phyloP scores from a whole-genome alignment of 495 filamentous ascomycete genomes.

The Clavariopsis aquatica region DNA sequence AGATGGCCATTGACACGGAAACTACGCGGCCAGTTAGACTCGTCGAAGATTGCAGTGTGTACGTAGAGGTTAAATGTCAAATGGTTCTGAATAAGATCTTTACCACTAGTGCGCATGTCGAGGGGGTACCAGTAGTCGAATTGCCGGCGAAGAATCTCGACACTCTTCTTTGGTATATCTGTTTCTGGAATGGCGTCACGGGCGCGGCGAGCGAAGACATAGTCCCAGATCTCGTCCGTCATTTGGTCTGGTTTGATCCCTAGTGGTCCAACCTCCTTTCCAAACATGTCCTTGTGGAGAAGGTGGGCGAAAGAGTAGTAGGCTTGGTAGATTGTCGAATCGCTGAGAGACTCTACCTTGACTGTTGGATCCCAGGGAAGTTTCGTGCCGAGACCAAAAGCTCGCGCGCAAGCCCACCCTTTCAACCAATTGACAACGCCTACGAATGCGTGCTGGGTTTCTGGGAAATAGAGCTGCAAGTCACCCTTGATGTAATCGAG shows the following conservation, averaged over 20 bases:
- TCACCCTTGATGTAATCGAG: constrained; percentile 70
- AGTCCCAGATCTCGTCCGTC: constrained; percentile 97
- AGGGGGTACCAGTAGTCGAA: constrained; percentile 98
- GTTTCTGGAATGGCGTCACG: constrained; percentile 52
- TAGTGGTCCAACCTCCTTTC: constrained; percentile 65
- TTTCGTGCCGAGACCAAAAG: constrained; percentile 89
- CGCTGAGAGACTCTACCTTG: constrained; percentile 88
- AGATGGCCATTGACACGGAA: constrained; percentile 90
- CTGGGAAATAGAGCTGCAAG: constrained; percentile 74
- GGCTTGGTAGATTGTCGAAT: constrained; percentile 92
- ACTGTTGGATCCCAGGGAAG: constrained; percentile 88
- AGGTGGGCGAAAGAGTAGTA: constrained; percentile 95
- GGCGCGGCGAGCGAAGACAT: constrained; percentile 73
- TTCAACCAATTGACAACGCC: constrained; percentile 86
- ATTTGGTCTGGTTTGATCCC: constrained; percentile 80
- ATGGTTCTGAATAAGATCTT: constrained; percentile 57
- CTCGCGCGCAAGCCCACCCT: constrained; percentile 92
- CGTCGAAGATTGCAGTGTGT: constrained; percentile 84
- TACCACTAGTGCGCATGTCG: constrained; percentile 71
- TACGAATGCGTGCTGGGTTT: constrained; percentile 81
- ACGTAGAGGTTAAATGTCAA: constrained; percentile 97
- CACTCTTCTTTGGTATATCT: constrained; percentile 67
- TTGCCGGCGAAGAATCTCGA: constrained; percentile 79
- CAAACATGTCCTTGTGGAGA: constrained; percentile 80
- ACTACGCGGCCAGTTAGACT: constrained; percentile 80